Evolutionary conservation across 2,329 filamentous ascomycete genomes (phyloP).

Genomic region (Ascochyta lentis): DNA sequence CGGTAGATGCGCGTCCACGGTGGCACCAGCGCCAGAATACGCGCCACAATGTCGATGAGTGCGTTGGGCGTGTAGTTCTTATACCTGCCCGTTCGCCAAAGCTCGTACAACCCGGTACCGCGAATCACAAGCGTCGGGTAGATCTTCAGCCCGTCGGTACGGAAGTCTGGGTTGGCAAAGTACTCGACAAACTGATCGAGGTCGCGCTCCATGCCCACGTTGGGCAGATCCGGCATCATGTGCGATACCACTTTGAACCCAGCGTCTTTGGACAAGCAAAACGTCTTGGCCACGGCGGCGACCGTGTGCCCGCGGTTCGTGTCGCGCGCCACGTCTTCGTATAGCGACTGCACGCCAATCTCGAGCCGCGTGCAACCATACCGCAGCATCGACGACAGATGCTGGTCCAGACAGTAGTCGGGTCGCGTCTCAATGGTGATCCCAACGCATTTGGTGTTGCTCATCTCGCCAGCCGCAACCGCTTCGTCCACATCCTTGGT

Average conservation of each 20-base stretch:
- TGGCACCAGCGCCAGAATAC: conserved; percentile 92
- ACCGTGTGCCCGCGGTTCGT: conserved; percentile 98
- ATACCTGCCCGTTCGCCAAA: conserved; percentile 96
- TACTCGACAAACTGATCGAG: conserved; percentile 97
- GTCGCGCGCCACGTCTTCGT: conserved; percentile 97
- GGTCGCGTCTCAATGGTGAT: conserved; percentile 98
- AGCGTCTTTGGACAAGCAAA: conserved; percentile 95
- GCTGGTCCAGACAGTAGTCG: conserved; percentile 96
- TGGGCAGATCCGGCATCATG: conserved; percentile 99
- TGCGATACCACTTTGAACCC: conserved; percentile 99
- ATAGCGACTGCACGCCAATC: conserved; percentile 93
- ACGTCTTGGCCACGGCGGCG: conserved; percentile 92
- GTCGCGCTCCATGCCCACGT: conserved; percentile 98
- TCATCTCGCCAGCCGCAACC: conserved; percentile 93
- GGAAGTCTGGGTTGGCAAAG: conserved; percentile 94
- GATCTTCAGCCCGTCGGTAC: conserved; percentile 96
- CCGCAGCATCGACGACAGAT: conserved; percentile 93
- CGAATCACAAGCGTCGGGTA: conserved; percentile 97
- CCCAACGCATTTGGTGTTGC: conserved; percentile 95
- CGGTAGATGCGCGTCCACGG: conserved; percentile 99
- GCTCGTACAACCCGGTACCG: conserved; percentile 93
- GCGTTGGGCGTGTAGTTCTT: conserved; percentile 99
- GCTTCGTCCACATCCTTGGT: conserved; percentile 95
- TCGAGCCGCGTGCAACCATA: conserved; percentile 96
- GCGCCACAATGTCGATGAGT: conserved; percentile 90